These are phyloP conservation scores for Lactarius indigo DNA, from an alignment of 768 basidiomycete species.

Conservation along the genomic window DNA sequence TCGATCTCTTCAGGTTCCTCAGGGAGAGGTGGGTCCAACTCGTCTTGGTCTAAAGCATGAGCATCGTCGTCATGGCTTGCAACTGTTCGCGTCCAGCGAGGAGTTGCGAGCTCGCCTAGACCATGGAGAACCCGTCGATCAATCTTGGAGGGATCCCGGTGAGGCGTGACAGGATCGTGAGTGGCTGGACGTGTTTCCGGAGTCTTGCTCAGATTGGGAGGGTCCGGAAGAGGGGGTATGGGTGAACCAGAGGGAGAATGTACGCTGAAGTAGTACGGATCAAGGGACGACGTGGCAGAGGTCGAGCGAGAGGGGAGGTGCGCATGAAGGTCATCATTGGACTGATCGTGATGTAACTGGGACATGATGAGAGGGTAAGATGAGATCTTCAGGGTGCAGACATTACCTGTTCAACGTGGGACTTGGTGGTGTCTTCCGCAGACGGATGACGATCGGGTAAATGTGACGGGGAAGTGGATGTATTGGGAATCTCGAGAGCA, in stretches of 20 bases:
- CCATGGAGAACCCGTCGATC: constrained; percentile 88
- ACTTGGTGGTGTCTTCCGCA: constrained; percentile 23
- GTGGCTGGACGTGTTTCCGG: constrained; percentile 51
- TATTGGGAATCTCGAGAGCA: constrained; percentile 46
- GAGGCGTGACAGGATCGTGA: constrained; percentile 65
- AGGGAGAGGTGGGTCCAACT: constrained; percentile 29
- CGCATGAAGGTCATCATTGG: constrained; percentile 35
- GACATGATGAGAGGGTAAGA: constrained; percentile 16
- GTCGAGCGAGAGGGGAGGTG: constrained; percentile 55
- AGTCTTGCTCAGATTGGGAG: constrained; percentile 46
- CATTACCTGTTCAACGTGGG: constrained; percentile 21
- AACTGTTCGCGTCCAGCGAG: constrained; percentile 74
- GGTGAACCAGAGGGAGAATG: constrained; percentile 69
- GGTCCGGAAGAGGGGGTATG: constrained; percentile 39
- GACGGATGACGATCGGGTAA: constrained; percentile 33
- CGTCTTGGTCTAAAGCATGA: constrained; percentile 34
- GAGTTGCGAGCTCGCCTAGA: constrained; percentile 95
- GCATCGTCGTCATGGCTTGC: constrained; percentile 34
- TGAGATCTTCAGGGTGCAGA: constrained; percentile 4
- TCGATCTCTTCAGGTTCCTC: constrained; percentile 45
- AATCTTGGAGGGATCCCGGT: constrained; percentile 70
- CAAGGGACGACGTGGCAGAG: constrained; percentile 77
- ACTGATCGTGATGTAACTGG: constrained; percentile 49
- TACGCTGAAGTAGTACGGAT: constrained; percentile 84
- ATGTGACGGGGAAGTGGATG: constrained; percentile 37